phyloP scores from a whole-genome alignment of 768 basidiomycete genomes.

The Tricholoma sp. region DNA sequence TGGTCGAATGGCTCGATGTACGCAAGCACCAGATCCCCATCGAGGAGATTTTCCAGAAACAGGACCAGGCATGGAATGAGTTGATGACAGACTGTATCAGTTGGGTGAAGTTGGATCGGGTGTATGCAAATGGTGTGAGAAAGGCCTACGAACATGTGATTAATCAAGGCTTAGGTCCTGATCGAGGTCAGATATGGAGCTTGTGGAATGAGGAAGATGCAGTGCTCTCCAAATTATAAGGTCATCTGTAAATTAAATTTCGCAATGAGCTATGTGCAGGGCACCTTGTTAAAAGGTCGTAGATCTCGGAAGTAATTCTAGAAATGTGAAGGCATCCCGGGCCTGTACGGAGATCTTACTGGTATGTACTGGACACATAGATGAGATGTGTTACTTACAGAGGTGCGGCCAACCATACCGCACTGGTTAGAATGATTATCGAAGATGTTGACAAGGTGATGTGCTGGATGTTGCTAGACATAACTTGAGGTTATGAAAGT shows the following conservation, averaged over 20 bases:
- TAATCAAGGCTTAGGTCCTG: constrained; percentile 44
- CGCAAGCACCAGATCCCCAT: constrained; percentile 45
- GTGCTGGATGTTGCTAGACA: neutral
- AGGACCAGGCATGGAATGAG: constrained; percentile 52
- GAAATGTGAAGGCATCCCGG: too few species aligned
- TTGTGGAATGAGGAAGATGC: constrained; percentile 43
- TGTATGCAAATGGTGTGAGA: constrained; percentile 40
- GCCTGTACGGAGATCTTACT: too few species aligned
- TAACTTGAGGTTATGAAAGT: neutral
- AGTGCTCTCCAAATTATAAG: neutral
- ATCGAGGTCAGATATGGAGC: constrained; percentile 59
- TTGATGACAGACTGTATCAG: constrained; percentile 49
- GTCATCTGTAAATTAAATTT: neutral
- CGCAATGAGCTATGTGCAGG: neutral
- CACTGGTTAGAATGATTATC: too few species aligned
- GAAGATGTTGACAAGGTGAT: too few species aligned
- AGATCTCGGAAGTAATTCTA: neutral
- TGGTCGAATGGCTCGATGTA: constrained; percentile 61
- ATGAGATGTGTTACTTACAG: too few species aligned
- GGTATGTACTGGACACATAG: too few species aligned
- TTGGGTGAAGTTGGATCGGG: constrained; percentile 52
- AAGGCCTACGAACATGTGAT: constrained; percentile 43
- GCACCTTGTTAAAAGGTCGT: neutral
- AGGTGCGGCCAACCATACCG: too few species aligned
- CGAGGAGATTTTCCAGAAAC: constrained; percentile 42